Evolutionary conservation across 768 basidiomycete genomes (phyloP).

Genomic region (Rickenella mellea): DNA sequence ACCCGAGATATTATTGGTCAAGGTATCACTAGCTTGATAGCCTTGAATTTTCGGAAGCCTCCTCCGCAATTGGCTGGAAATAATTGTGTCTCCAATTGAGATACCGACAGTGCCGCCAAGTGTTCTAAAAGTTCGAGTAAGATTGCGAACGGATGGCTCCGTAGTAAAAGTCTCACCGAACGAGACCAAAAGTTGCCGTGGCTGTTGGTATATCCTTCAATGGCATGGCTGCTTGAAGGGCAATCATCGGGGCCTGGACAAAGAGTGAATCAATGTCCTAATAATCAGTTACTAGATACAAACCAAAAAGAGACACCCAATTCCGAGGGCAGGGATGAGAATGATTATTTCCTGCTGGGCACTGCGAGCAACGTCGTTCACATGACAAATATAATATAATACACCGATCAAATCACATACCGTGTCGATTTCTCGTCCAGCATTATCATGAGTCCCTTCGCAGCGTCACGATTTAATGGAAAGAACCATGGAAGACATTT

Average conservation of each 20-base stretch:
- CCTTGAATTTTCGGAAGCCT: conserved; percentile 9
- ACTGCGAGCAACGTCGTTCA: no score
- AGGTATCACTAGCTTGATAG: conserved; percentile 9
- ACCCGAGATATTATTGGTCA: conserved; percentile 8
- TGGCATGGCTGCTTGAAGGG: conserved; percentile 37
- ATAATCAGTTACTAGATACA: no score
- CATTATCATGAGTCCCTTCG: conserved; percentile 27
- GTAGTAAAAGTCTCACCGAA: conserved; percentile 16
- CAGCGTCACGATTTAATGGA: no score
- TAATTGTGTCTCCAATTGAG: conserved; percentile 12
- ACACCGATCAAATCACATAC: no score
- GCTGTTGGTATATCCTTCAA: conserved; percentile 31
- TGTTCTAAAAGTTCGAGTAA: conserved; percentile 8
- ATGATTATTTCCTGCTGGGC: conserved; percentile 22
- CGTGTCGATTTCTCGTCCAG: conserved; percentile 22
- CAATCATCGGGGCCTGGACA: conserved; percentile 28
- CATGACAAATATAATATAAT: no score
- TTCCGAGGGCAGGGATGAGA: conserved; percentile 22
- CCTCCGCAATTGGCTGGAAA: conserved; percentile 7
- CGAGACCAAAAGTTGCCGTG: conserved; percentile 26
- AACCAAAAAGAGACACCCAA: conserved; percentile 26
- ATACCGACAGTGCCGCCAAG: conserved; percentile 13
- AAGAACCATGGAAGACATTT: no score
- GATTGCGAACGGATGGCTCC: neutral
- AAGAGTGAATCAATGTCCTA: no score